Evolutionary conservation across 257 asterid genomes (phyloP), one percentile per base, ranked within the genome.

Genomic region (Nicotiana sylvestris): DNA sequence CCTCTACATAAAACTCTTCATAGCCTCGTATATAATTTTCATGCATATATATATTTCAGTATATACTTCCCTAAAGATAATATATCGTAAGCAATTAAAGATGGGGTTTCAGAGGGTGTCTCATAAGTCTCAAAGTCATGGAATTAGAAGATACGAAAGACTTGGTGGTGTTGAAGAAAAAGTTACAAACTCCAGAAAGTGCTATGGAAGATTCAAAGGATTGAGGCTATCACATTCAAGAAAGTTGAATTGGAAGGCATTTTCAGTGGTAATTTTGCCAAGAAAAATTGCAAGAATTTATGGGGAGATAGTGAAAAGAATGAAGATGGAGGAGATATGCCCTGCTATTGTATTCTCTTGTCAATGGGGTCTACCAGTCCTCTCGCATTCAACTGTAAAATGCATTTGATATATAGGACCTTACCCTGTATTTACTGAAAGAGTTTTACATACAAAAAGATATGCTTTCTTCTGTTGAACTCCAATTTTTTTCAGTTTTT

Each of bases 351-450:
- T 89, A 51, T 87, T 92, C 81, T 86, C 94, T 21, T 87, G 89
- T 82, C 92, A 92, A 15, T 91, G 92, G 97, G 98, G 98, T 17
- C 93, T 94, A 80, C 98, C 96, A 60, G 89, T 92, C 9, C 88
- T 94, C 29, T 87, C 92, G 64, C 93, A 88, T 87, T 60, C 60
- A 18, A 55, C 80, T 60, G 58, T 76, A 57, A 82, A 65, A 18
- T 77, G 49, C 49, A 7, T 8, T 43, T 43, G 10, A 43, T 32
- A 32, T 32, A 32, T 33, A 39, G 46, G 46, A 39, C 46, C 46
- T 39, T 39, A 39, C 2, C 46, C 46, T 39, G 9, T 8, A 43
- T 43, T 43, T 43, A 43, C 49, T 43, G 49, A 43, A 39, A 7
- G 49, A 43, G 49, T 43, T 43, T 7, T 43, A 8, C 49, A 39